Evolutionary conservation across 768 basidiomycete genomes (phyloP), one percentile per base, ranked within the genome.

Genomic region (Filobasidium wieringae): DNA sequence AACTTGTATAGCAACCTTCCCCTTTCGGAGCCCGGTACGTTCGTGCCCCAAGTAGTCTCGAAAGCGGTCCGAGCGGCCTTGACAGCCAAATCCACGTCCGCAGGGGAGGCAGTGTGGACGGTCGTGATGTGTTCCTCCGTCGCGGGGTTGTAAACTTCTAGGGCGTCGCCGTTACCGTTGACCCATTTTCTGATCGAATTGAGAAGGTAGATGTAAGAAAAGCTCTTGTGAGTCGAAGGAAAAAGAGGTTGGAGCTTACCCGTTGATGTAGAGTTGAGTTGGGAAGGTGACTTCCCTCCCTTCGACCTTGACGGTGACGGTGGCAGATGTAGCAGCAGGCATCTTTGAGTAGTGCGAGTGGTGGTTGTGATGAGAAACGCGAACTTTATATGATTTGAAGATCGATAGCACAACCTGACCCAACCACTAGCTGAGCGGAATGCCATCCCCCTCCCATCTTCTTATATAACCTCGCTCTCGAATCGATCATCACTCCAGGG

Each of bases 261-360:
- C 68, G 77, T 92, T 84, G 75, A 95, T 91, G 77, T 88, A 95
- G 24, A 93, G 79, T 14, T 88, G 88, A 4, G 86, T 87, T 7
- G 84, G 84, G 33, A 91, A 78, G 56, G 68, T 67, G 51, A 68
- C 67, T 37, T 68, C 65, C 40, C 68, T 14, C 7, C 41, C 41
- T 22, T 43, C 41, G 19, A 43, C 70, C 55, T 68, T 68, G 66
- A 63, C 68, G 22, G 54, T 63, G 32, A 64, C 43, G 63, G 41
- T 43, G 24, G 41, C 19, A 43, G 8, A 9, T n/a, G 41, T 43
- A 9, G 41, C 41, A 19, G 41, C 11, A 24, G 41, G 41, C 41
- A 43, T 43, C 9, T 9, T 43, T 43, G 41, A n/a, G n/a, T n/a
- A n/a, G n/a, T n/a, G n/a, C n/a, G n/a, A n/a, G n/a, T n/a, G n/a